These are phyloP conservation scores for Wickerhamiella siamensis DNA, from an alignment of 805 yeast genomes.

Conservation along the genomic window DNA sequence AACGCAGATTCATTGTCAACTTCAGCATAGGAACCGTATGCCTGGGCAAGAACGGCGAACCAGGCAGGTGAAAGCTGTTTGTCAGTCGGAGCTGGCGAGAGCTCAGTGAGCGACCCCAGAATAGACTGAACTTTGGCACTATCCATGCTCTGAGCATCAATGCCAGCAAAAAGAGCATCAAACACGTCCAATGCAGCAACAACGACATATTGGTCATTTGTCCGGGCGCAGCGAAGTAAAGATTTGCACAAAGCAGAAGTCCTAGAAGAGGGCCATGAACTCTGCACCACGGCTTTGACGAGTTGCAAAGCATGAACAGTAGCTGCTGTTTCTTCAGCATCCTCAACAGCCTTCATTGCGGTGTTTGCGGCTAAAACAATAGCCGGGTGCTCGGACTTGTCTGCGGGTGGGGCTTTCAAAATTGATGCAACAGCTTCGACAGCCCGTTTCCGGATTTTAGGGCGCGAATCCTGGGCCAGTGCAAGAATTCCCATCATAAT, in stretches of 20 bases:
- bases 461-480: slow-evolving; percentile 76
- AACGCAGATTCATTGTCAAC: slow-evolving; percentile 41
- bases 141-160: slow-evolving; percentile 39
- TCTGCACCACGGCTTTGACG: slow-evolving; percentile 44
- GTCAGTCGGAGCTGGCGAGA: slow-evolving; percentile 73
- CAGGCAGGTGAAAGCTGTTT: slow-evolving; percentile 82
- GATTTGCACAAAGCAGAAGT: slow-evolving; percentile 63
- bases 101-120: slow-evolving; percentile 55
- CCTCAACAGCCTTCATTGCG: slow-evolving; percentile 41
- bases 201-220: slow-evolving; percentile 75
- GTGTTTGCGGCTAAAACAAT: slow-evolving; percentile 54
- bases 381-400: slow-evolving; percentile 66
- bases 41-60: slow-evolving; percentile 89
- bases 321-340: slow-evolving; percentile 23
- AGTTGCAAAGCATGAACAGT: slow-evolving; percentile 68
- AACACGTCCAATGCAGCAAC: slow-evolving; percentile 71
- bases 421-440: slow-evolving; percentile 68
- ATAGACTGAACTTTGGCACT: slow-evolving; percentile 50
- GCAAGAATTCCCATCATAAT: slow-evolving; percentile 26
- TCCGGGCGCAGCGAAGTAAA: slow-evolving; percentile 59
- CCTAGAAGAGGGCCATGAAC: slow-evolving; percentile 63
- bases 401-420: slow-evolving; percentile 55
- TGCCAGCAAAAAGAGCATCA: slow-evolving; percentile 59
- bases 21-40: slow-evolving; percentile 41
- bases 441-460: slow-evolving; percentile 91